Evolutionary conservation across 768 basidiomycete genomes (phyloP), one percentile per base, ranked within the genome.

Genomic region (Amanita subjunquillea): DNA sequence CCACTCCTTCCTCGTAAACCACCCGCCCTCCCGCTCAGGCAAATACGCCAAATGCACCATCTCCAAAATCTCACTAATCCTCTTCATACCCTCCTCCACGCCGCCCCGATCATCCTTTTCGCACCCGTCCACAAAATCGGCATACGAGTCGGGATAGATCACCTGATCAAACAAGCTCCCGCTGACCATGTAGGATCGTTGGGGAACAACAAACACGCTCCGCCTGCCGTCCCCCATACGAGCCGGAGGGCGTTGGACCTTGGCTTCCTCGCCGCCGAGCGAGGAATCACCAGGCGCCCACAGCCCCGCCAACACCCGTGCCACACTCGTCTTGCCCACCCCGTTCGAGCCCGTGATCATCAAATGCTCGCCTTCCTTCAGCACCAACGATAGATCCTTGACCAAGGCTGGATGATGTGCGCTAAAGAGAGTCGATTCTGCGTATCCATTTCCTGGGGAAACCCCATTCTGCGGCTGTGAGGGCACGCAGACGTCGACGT

Each of bases 331-430:
- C 71, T 96, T 95, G 0, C 92, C 92, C 2, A 93, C 90, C 0
- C 92, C 92, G 60, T 92, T 95, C 50, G 85, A 84, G 1, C 93
- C 94, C 0, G 91, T 94, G 57, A 96, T 91, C 81, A 96, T 87
- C 6, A 94, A 70, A 61, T 96, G 93, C 67, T 95, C 87, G 2
- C 89, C 88, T 13, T 75, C 71, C 34, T 60, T 66, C 50, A 96
- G 74, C 7, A 69, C 64, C 25, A 96, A 62, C 40, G 74, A 82
- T 20, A 96, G 72, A 45, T 83, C 79, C 46, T 75, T 76, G 34
- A 96, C 85, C 29, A 97, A 76, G 3, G 80, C 42, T 3, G 51
- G 51, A 27, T 51, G 50, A 6, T 23, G n/a, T 10, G 23, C 4
- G 4, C 20, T n/a, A 20, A 22, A 9, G 7, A 25, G 0, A 2